These are phyloP conservation scores for Odontarrhena argentea DNA, from an alignment of 345 rosid species.

Conservation along the genomic window DNA sequence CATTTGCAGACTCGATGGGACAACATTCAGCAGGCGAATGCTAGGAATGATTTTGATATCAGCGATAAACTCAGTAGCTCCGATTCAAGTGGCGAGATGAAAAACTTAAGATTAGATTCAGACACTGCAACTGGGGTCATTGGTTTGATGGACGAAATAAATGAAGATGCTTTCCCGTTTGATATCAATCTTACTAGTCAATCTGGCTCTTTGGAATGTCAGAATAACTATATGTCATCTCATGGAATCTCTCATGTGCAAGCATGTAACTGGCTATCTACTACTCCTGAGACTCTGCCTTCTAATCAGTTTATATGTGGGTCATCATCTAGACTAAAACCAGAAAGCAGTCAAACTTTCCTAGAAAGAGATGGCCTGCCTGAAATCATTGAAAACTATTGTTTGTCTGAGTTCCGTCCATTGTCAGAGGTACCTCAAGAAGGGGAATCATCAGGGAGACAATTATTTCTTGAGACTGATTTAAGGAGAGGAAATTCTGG, in stretches of 20 bases:
- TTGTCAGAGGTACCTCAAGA: constrained; percentile 60
- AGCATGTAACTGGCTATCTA: constrained; percentile 44
- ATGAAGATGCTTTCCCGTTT: constrained; percentile 71
- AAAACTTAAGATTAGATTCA: constrained; percentile 38
- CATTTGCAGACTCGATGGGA: constrained; percentile 91
- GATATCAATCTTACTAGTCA: constrained; percentile 47
- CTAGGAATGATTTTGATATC: constrained; percentile 46
- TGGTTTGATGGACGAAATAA: constrained; percentile 80
- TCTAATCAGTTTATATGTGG: constrained; percentile 46
- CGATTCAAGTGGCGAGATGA: constrained; percentile 48
- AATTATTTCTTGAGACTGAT: constrained; percentile 45
- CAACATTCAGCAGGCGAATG: constrained; percentile 57
- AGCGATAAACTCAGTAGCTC: constrained; percentile 41
- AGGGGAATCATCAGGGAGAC: constrained; percentile 45
- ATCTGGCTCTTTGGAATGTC: constrained; percentile 46
- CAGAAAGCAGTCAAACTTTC: constrained; percentile 58
- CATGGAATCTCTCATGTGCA: constrained; percentile 50
- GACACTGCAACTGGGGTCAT: constrained; percentile 38
- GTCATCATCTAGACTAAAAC: constrained; percentile 45
- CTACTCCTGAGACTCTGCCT: constrained; percentile 45
- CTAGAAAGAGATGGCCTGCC: constrained; percentile 52
- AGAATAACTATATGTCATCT: constrained; percentile 38
- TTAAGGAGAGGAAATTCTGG: constrained; percentile 61
- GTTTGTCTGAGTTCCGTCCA: constrained; percentile 58
- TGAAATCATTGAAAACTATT: constrained; percentile 84